Base-by-base conservation (phyloP, 805 yeast genomes). In the Ogataea neopini region DNA sequence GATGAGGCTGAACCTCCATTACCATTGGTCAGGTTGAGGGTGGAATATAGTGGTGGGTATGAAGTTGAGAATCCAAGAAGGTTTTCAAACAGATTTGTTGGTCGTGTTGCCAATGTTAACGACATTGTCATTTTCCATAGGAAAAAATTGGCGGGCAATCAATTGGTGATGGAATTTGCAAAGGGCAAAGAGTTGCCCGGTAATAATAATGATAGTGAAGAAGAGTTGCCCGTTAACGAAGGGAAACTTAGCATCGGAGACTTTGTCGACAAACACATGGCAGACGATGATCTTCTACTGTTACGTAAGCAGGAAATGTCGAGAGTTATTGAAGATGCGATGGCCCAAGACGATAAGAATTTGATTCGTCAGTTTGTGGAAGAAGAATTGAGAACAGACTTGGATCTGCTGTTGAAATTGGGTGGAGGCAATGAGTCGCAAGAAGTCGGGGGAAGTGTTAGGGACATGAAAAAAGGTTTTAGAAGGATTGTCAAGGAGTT, bases 1-100 rank as follows among this genome's bases (percentile, higher is more conserved):
- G 61, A 57, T 0, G 75, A 70, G 1, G 50, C 57, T 0, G 66
- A 69, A n/a, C 59, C 74, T n/a, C 94, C 95, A 0, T 67, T 91
- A 17, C 99, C 99, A 0, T 70, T 94, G 41, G 72, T 94, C 4
- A 70, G 99, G 40, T 64, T 94, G 14, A 72, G 90, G 29, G 96
- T 91, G 0, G 97, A 94, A 56, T 92, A 92, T 57, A 74, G 88
- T 18, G 96, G 95, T 1, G 96, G 91, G 4, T 92, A 79, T 59
- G 96, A 90, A 56, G 89, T 94, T 14, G 98, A 91, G 59, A 92
- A 91, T 60, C 87, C 96, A 0, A 73, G 95, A 44, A 70, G 97
- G 52, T 88, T 94, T 53, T 88, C 97, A 13, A 89, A 91, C 60
- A 72, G 88, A 58, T 94, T 92, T 72, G 96, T 87, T 5, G 97